These are phyloP conservation scores for Kockiozyma suomiensis DNA, from an alignment of 805 yeast genomes.

Conservation along the genomic window DNA sequence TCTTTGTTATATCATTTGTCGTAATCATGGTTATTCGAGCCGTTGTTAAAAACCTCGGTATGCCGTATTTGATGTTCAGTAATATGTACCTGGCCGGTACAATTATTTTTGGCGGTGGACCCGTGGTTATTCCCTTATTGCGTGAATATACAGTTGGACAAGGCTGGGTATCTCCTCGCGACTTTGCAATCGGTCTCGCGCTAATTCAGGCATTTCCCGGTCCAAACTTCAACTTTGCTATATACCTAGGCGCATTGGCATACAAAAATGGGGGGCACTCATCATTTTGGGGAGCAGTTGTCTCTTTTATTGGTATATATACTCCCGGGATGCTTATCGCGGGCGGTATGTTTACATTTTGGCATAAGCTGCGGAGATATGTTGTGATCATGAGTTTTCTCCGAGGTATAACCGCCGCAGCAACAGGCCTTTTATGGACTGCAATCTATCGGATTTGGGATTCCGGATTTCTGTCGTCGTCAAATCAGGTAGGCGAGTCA, in stretches of 20 bases:
- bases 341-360: conserved; percentile 15
- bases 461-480: conserved; percentile 8
- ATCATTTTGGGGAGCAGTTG: conserved; percentile 14
- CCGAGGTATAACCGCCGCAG: conserved; percentile 23
- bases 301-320: conserved; percentile 19
- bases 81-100: conserved; percentile 25
- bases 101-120: conserved; percentile 30
- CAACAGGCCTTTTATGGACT: conserved; percentile 19
- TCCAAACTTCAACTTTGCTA: conserved; percentile 26
- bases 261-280: not conserved
- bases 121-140: conserved; percentile 26
- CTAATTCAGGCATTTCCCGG: conserved; percentile 28
- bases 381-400: conserved; percentile 6
- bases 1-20: conserved; percentile 12
- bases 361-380: conserved; percentile 13
- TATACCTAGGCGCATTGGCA: conserved; percentile 24
- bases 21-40: conserved; percentile 14
- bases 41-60: conserved; percentile 3
- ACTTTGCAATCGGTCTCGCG: conserved; percentile 23
- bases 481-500: conserved; percentile 3
- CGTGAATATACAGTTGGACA: conserved; percentile 24
- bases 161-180: conserved; percentile 28
- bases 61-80: conserved; percentile 16
- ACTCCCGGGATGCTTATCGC: conserved; percentile 21
- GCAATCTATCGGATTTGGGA: conserved; percentile 26